Conservation (phyloP, 2,329 filamentous ascomycete genomes). For the Aspergillus novofumigatus region DNA sequence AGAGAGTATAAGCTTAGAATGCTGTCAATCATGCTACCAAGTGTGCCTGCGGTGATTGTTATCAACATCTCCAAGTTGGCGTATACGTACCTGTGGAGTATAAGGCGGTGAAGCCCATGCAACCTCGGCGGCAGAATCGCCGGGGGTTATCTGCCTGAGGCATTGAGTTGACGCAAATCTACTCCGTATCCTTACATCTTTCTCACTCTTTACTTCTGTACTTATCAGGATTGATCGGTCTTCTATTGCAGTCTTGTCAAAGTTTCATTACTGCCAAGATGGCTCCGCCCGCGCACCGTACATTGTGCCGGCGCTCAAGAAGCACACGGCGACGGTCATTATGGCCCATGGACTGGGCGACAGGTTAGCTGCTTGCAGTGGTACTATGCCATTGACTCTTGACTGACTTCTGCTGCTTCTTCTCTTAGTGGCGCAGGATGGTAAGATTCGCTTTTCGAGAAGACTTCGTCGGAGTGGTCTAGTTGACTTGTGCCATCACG, state of each 20-base stretch:
- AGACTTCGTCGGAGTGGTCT: not conserved
- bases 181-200: not conserved
- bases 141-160: constrained; percentile 7
- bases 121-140: constrained; percentile 24
- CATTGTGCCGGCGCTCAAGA: constrained; percentile 71
- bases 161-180: not conserved
- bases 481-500: constrained; percentile 1
- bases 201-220: too few relatives aligned
- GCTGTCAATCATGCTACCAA: too few relatives aligned
- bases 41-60: too few relatives aligned
- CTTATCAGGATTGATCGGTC: not conserved
- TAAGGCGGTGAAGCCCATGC: constrained; percentile 19
- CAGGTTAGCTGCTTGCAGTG: constrained; percentile 50
- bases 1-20: too few relatives aligned
- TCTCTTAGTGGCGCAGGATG: constrained; percentile 45
- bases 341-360: constrained; percentile 92
- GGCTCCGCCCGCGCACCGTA: constrained; percentile 52
- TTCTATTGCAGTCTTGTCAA: not conserved
- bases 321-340: constrained; percentile 92
- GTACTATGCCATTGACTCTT: not conserved
- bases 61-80: not conserved
- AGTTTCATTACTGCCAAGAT: constrained; percentile 28
- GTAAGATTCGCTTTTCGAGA: constrained; percentile 24
- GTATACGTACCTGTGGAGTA: too few relatives aligned
- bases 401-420: constrained; percentile 7